These are phyloP conservation scores for Shiraia sp. DNA, from an alignment of 2,329 filamentous ascomycete genomes.

Conservation along the genomic window DNA sequence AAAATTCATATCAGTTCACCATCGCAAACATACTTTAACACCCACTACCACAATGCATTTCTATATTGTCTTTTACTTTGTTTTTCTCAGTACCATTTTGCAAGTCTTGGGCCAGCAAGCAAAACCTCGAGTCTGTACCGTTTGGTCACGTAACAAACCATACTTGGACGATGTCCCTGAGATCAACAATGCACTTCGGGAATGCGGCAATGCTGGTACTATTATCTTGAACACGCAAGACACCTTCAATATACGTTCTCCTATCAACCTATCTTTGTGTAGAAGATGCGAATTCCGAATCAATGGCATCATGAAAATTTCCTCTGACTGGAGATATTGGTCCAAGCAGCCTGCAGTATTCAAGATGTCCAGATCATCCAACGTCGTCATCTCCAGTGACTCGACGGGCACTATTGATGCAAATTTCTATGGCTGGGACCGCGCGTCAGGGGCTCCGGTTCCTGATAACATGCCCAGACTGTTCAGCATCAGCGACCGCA, in stretches of 20 bases:
- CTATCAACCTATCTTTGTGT: slow-evolving; percentile 49
- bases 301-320: slow-evolving; percentile 50
- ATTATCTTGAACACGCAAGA: slow-evolving; percentile 49
- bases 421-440: slow-evolving; percentile 28
- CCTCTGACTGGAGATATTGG: slow-evolving; percentile 49
- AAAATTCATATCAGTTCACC: too few species aligned
- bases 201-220: slow-evolving; percentile 50
- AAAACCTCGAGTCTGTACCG: slow-evolving; percentile 38
- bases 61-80: background rate
- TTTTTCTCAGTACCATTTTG: background rate
- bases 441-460: background rate
- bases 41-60: too few species aligned
- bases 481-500: slow-evolving; percentile 12
- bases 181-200: slow-evolving; percentile 48
- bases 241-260: slow-evolving; percentile 51
- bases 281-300: slow-evolving; percentile 52
- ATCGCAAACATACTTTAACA: too few species aligned
- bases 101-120: background rate
- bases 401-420: slow-evolving; percentile 50
- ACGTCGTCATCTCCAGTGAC: slow-evolving; percentile 45
- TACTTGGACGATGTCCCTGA: slow-evolving; percentile 50
- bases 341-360: slow-evolving; percentile 42
- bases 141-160: slow-evolving; percentile 31
- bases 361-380: slow-evolving; percentile 43
- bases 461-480: slow-evolving; percentile 6